Evolutionary conservation across 2,329 filamentous ascomycete genomes (phyloP).

Genomic region (Colletotrichum australisinense): DNA sequence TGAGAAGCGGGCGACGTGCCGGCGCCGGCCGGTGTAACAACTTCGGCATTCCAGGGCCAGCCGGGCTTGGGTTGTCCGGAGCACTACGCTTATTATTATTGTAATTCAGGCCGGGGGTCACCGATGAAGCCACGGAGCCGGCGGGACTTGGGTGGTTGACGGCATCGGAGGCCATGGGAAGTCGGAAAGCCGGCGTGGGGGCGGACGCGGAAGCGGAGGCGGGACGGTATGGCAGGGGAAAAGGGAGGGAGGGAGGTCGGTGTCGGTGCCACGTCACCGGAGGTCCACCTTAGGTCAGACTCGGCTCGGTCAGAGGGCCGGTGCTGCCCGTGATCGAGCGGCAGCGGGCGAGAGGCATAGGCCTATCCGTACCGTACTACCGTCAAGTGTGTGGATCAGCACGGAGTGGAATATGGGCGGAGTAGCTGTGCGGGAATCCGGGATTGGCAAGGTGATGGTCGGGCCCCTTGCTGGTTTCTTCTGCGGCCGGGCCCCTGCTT

Average conservation of each 20-base stretch:
- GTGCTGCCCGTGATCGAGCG: conserved; percentile 26
- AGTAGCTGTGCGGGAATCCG: not conserved
- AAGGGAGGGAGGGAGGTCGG: not conserved
- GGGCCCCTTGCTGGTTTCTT: not conserved
- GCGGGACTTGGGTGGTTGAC: conserved; percentile 33
- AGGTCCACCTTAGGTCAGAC: conserved; percentile 5
- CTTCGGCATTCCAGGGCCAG: conserved; percentile 20
- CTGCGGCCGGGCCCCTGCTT: not conserved
- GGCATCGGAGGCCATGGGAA: conserved; percentile 35
- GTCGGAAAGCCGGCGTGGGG: not conserved
- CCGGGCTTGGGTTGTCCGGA: conserved; percentile 27
- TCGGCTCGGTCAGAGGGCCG: conserved; percentile 19
- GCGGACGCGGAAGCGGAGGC: not conserved
- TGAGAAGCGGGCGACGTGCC: conserved; percentile 25
- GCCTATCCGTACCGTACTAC: not conserved
- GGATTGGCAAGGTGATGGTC: not conserved
- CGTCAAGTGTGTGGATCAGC: not conserved
- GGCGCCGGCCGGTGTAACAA: not conserved
- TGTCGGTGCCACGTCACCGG: not conserved
- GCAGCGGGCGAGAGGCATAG: conserved; percentile 17
- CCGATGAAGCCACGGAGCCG: conserved; percentile 34
- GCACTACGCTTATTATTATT: conserved; percentile 30
- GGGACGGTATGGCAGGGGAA: not conserved
- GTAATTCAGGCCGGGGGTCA: conserved; percentile 14
- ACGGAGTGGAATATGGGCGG: not conserved